These are phyloP conservation scores for Alternaria solani DNA, from an alignment of 2,329 filamentous ascomycete species.

Conservation along the genomic window DNA sequence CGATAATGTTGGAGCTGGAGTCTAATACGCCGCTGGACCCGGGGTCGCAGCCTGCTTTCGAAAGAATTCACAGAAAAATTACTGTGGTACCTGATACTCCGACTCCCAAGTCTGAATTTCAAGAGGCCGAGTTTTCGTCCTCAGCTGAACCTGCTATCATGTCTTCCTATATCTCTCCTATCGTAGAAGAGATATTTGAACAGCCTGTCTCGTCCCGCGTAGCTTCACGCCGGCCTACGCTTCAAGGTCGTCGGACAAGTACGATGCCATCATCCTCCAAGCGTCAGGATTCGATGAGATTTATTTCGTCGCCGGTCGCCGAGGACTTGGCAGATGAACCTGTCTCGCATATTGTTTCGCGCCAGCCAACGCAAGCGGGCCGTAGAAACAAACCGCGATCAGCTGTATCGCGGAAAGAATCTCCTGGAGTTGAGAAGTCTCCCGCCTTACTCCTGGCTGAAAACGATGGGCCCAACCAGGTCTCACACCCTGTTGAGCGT, in stretches of 20 bases:
- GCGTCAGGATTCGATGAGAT: neutral
- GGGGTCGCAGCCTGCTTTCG: neutral
- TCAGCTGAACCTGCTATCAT: neutral
- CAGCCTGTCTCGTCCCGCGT: neutral
- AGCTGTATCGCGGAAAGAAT: neutral
- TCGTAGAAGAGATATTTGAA: neutral
- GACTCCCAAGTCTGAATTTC: too few relatives aligned
- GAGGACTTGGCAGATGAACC: neutral
- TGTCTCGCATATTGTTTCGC: neutral
- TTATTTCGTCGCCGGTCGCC: neutral
- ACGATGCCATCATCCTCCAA: neutral
- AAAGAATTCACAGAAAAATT: neutral
- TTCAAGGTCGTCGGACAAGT: neutral
- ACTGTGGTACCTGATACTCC: neutral
- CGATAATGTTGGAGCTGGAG: neutral
- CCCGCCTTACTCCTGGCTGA: neutral
- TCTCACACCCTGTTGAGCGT: too few relatives aligned
- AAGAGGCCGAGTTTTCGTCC: too few relatives aligned
- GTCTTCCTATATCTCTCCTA: neutral
- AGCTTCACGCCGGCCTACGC: neutral
- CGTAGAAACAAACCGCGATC: neutral
- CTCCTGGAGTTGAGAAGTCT: neutral
- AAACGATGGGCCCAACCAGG: neutral
- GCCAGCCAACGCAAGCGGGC: neutral
- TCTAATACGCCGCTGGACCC: neutral